Evolutionary conservation across 805 yeast species (phyloP).

Genomic region (Isabelozyma rhagii): DNA sequence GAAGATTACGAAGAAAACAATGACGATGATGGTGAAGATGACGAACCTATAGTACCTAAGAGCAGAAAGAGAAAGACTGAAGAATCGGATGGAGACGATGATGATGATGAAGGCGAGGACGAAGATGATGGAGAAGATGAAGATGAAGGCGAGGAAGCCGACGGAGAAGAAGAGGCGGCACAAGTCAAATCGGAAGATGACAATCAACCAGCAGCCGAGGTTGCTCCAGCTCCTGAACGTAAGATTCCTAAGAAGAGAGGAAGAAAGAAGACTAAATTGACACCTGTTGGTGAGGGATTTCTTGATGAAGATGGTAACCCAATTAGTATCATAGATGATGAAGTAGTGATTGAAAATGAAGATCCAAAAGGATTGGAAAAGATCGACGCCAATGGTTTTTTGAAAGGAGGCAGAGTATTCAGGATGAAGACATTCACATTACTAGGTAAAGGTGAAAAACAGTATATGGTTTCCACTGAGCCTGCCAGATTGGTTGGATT

Average conservation of each 20-base stretch:
- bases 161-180: slow-evolving; percentile 10
- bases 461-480: slow-evolving; percentile 91
- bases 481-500: slow-evolving; percentile 95
- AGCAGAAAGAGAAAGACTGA: slow-evolving; percentile 6
- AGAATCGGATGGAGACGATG: slow-evolving; percentile 27
- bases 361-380: slow-evolving; percentile 80
- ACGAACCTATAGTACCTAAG: neutral
- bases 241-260: slow-evolving; percentile 39
- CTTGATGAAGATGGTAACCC: slow-evolving; percentile 70
- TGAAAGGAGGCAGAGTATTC: slow-evolving; percentile 71
- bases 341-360: slow-evolving; percentile 63
- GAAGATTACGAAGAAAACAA: slow-evolving; percentile 12
- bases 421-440: slow-evolving; percentile 68
- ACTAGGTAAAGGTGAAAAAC: slow-evolving; percentile 61
- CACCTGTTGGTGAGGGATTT: slow-evolving; percentile 36
- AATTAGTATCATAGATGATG: slow-evolving; percentile 65
- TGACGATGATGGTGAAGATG: slow-evolving; percentile 22
- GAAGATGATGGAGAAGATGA: slow-evolving; percentile 19
- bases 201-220: slow-evolving; percentile 13
- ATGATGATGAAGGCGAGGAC: slow-evolving; percentile 12
- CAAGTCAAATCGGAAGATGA: slow-evolving; percentile 8
- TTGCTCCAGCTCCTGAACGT: slow-evolving; percentile 5
- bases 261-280: slow-evolving; percentile 39
- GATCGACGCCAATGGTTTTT: slow-evolving; percentile 62
- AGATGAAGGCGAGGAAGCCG: slow-evolving; percentile 21